Evolutionary conservation across 768 basidiomycete genomes (phyloP).

Genomic region (Agaricus bisporus): DNA sequence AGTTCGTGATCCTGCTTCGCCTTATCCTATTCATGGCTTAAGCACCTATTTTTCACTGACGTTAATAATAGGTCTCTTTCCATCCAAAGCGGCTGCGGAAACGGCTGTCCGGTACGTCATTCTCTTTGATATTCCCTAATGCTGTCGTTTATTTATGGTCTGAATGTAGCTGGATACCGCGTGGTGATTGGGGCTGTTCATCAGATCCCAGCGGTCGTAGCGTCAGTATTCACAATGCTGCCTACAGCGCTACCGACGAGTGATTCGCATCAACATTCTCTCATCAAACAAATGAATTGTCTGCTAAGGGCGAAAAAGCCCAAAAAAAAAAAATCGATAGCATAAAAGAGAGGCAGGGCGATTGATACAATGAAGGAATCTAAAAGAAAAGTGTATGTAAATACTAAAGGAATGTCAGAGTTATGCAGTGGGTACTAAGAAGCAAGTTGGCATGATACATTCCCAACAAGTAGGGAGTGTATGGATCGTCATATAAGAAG

Average conservation of each 20-base stretch:
- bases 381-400: slow-evolving; percentile 5
- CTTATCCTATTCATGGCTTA: neutral
- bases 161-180: slow-evolving; percentile 76
- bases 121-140: slow-evolving; percentile 1
- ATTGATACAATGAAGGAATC: slow-evolving; percentile 11
- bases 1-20: slow-evolving; percentile 29
- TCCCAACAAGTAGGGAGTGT: neutral
- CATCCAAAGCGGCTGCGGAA: slow-evolving; percentile 74
- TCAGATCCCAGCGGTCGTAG: slow-evolving; percentile 93
- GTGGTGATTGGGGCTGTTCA: slow-evolving; percentile 94
- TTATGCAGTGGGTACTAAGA: neutral
- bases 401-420: slow-evolving; percentile 3
- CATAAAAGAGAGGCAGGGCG: slow-evolving; percentile 6
- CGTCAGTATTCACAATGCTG: slow-evolving; percentile 92
- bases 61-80: slow-evolving; percentile 80
- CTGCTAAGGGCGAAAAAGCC: neutral
- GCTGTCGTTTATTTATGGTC: slow-evolving; percentile 9
- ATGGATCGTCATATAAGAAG: neutral
- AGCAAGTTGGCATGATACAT: neutral
- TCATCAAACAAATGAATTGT: slow-evolving; percentile 1
- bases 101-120: slow-evolving; percentile 81
- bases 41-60: no score
- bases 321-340: slow-evolving; percentile 3
- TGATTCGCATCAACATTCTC: slow-evolving; percentile 16
- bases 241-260: slow-evolving; percentile 48